Evolutionary conservation across 805 yeast genomes (phyloP), one percentile per base, ranked within the genome.

Genomic region (Kodamaea fukazawae): DNA sequence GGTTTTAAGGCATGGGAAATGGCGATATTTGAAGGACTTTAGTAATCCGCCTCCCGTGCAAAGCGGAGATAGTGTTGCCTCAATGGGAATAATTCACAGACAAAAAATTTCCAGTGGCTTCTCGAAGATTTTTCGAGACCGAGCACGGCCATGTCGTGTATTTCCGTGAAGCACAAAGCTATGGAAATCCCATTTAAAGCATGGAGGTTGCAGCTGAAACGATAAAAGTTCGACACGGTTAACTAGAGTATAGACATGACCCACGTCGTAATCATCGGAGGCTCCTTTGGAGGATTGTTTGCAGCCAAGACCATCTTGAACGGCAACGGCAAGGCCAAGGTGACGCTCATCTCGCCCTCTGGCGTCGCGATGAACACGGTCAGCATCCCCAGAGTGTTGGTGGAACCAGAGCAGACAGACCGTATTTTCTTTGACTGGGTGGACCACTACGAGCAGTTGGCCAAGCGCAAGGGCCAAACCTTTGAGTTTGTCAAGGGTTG

Each of bases 211-310:
- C 8, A 20, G 23, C 8, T 20, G 23, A 20, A 20, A 8, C 23
- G 8, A 20, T 5, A 5, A 20, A 5, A 20, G 5, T 6, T 8
- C 5, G 8, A 20, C 23, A 20, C 23, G 8, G 23, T 6, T 5
- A 6, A 20, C n/a, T 20, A 20, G 7, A 20, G 7, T 29, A 14
- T 29, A 29, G 5, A 14, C 22, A 32, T 34, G 36, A 18, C 30
- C 5, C 16, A 47, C 27, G 43, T 63, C 13, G 60, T 60, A 4
- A 58, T 68, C 12, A 53, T 67, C 20, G 73, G 73, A n/a, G 68
- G 61, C 4, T 61, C 68, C 3, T 64, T 45, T 39, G 69, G 65
- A 3, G 71, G 57, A 5, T 44, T 54, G 12, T 36, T 23, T 5
- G 70, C 66, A 8, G 58, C 58, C 14, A 50, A 54, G 9, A 34